Conservation (phyloP, 2,329 filamentous ascomycete species). For the Ophiostoma sp. region DNA sequence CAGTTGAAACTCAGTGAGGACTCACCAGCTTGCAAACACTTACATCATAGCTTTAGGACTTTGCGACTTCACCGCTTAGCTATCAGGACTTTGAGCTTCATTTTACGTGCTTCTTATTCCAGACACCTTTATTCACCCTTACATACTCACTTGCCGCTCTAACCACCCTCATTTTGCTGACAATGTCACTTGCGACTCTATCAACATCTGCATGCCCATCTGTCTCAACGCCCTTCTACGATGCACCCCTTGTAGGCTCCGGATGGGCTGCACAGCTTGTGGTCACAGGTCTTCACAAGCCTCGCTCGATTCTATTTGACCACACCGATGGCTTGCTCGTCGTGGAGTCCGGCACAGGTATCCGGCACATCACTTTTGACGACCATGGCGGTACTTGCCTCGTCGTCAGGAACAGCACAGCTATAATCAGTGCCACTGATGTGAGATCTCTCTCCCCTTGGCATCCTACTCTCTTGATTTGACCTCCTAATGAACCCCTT, state of each 20-base stretch:
- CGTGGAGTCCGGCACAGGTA: not conserved
- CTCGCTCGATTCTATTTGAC: not conserved
- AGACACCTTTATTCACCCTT: too few species aligned
- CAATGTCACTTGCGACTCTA: not conserved
- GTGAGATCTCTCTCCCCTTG: not conserved
- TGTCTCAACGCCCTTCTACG: not conserved
- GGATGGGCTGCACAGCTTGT: not conserved
- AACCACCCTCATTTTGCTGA: not conserved
- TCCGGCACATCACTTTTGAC: not conserved
- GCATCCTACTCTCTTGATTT: not conserved
- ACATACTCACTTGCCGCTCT: too few species aligned
- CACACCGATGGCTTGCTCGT: not conserved
- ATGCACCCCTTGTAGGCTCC: not conserved
- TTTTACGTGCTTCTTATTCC: too few species aligned
- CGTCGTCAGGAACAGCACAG: constrained; percentile 1
- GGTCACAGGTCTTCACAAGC: not conserved
- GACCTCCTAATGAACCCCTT: not conserved
- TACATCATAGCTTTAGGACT: too few species aligned
- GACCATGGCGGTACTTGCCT: not conserved
- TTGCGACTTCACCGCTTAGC: too few species aligned
- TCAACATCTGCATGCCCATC: not conserved
- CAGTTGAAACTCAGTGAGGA: too few species aligned
- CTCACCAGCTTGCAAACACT: too few species aligned
- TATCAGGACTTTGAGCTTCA: too few species aligned
- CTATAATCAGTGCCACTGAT: not conserved